Evolutionary conservation across 78 protist species (phyloP).

Genomic region (Speleostelium caveatum): DNA sequence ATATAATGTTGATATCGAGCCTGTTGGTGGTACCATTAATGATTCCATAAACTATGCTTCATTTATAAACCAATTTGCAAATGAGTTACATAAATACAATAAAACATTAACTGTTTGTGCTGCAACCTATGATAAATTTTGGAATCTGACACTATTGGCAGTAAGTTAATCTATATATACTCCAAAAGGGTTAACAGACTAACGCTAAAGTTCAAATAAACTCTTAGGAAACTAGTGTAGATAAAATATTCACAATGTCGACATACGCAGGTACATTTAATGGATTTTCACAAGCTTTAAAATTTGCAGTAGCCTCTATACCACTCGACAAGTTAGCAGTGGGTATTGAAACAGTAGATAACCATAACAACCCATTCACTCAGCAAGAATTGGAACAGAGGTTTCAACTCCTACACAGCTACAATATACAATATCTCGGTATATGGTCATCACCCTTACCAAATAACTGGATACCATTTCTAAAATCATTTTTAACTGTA

Average conservation of each 20-base stretch:
- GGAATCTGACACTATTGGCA: conserved; percentile 54
- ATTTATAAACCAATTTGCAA: conserved; percentile 68
- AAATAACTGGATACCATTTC: conserved; percentile 63
- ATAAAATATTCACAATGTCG: conserved; percentile 67
- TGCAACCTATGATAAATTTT: conserved; percentile 66
- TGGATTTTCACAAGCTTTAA: conserved; percentile 11
- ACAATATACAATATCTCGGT: conserved; percentile 38
- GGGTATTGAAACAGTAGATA: conserved; percentile 72
- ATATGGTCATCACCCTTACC: conserved; percentile 83
- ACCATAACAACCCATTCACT: conserved; percentile 64
- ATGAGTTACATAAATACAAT: conserved; percentile 26
- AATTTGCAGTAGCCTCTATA: conserved; percentile 30
- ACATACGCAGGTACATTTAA: conserved; percentile 49
- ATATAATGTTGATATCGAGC: conserved; percentile 80
- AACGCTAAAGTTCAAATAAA: too few species aligned
- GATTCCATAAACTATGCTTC: conserved; percentile 64
- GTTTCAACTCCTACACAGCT: conserved; percentile 12
- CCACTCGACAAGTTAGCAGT: conserved; percentile 48
- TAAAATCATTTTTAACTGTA: conserved; percentile 26
- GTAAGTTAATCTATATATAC: too few species aligned
- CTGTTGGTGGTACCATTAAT: conserved; percentile 28
- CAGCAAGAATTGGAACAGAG: conserved; percentile 20
- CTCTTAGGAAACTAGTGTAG: conserved; percentile 60
- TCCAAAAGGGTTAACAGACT: too few species aligned
- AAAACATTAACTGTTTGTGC: conserved; percentile 65